Conservation (phyloP, 768 basidiomycete genomes). For the Tylopilus balloui region DNA sequence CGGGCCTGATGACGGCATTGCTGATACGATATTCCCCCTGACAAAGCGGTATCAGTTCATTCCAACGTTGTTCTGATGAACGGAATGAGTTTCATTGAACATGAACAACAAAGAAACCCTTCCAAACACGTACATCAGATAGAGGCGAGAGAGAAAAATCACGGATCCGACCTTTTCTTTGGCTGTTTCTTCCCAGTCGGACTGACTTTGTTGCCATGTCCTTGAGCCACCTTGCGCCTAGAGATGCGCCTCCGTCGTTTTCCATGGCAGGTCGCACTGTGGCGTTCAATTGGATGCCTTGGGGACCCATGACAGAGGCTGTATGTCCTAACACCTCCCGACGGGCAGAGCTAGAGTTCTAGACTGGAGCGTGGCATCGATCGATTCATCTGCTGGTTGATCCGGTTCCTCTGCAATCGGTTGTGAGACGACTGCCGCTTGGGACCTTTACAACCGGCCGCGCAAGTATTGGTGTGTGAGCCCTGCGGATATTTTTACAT, state of each 20-base stretch:
- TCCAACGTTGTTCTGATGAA: background rate
- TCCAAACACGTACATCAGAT: background rate
- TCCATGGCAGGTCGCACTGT: background rate
- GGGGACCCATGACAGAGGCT: background rate
- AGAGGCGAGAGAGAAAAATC: background rate
- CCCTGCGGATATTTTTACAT: background rate
- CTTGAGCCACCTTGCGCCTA: background rate
- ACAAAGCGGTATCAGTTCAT: background rate
- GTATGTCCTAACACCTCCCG: background rate
- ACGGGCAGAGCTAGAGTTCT: background rate
- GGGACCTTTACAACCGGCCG: background rate
- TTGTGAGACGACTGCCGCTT: background rate
- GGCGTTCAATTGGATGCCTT: background rate
- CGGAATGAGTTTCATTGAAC: background rate
- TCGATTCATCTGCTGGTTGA: background rate
- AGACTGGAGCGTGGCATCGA: background rate
- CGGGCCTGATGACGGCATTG: background rate
- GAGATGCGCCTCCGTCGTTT: background rate
- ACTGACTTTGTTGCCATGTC: background rate
- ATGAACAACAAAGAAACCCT: background rate
- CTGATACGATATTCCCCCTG: background rate
- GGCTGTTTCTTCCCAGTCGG: background rate
- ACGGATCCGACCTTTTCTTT: background rate
- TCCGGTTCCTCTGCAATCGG: background rate
- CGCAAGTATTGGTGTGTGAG: background rate